Evolutionary conservation across 108 stramenopile genomes (phyloP).

Genomic region (Parmales sp.): DNA sequence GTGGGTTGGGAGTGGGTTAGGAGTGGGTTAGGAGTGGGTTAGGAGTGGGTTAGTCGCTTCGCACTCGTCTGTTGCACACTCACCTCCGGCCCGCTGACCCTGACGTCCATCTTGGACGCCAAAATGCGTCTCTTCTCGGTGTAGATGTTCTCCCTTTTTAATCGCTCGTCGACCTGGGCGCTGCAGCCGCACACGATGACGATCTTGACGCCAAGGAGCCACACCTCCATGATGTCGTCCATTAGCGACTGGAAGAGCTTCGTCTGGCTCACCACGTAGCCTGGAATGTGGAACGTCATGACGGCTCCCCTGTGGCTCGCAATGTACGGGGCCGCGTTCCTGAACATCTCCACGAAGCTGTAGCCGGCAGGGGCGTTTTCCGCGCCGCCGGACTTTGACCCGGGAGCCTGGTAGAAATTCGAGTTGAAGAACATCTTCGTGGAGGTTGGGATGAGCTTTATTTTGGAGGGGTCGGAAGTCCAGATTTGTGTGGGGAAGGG

Average conservation of each 20-base stretch:
- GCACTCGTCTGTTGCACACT: conserved; percentile 12
- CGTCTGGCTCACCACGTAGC: conserved; percentile 42
- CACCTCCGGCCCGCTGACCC: conserved; percentile 1
- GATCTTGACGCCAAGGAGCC: conserved; percentile 82
- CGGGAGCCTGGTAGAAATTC: too few relatives aligned
- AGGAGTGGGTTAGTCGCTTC: conserved; percentile 19
- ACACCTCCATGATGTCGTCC: conserved; percentile 82
- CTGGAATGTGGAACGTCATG: conserved; percentile 84
- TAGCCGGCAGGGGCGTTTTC: too few relatives aligned
- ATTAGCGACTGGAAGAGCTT: conserved; percentile 65
- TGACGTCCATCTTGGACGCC: conserved; percentile 28
- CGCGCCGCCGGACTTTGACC: too few relatives aligned
- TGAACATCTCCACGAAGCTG: conserved; percentile 88
- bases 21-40: conserved; percentile 41
- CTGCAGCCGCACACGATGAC: conserved; percentile 66
- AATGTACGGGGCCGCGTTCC: conserved; percentile 86
- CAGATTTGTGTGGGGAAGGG: too few relatives aligned
- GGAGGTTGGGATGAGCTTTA: too few relatives aligned
- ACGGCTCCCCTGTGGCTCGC: conserved; percentile 77
- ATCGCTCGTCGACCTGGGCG: conserved; percentile 28
- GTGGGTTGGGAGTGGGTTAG: conserved; percentile 22
- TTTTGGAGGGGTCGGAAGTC: too few relatives aligned
- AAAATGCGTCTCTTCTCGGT: conserved; percentile 48
- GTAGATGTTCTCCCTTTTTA: too few relatives aligned
- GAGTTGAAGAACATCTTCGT: too few relatives aligned